These are phyloP conservation scores for Podosphaera aphanis DNA, from an alignment of 2,329 filamentous ascomycete genomes.

Conservation along the genomic window DNA sequence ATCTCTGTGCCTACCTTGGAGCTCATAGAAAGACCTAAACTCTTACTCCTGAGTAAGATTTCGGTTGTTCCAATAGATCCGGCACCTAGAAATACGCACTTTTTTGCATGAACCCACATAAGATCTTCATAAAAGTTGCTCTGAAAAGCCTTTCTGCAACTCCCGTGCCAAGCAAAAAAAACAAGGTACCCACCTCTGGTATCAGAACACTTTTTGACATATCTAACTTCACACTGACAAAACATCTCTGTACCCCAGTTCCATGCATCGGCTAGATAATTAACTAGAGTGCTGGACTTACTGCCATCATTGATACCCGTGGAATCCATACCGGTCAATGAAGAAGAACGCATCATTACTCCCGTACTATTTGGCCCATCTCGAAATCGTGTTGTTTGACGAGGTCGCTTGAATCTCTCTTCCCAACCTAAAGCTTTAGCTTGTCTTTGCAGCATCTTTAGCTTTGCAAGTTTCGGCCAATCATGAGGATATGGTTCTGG, in stretches of 20 bases:
- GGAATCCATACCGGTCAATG: conserved; percentile 35
- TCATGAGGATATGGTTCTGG: conserved; percentile 32
- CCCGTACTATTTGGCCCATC: conserved; percentile 38
- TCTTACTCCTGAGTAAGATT: conserved; percentile 35
- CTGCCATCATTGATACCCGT: conserved; percentile 45
- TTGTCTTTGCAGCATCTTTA: conserved; percentile 32
- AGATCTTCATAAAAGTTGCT: conserved; percentile 31
- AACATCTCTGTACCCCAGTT: conserved; percentile 52
- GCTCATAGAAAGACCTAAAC: conserved; percentile 33
- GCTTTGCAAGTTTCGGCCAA: conserved; percentile 33
- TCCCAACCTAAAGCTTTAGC: conserved; percentile 26
- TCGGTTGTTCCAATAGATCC: conserved; percentile 42
- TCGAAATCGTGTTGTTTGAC: conserved; percentile 38
- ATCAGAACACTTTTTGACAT: conserved; percentile 29
- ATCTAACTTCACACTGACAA: conserved; percentile 41
- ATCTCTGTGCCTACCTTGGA: conserved; percentile 32
- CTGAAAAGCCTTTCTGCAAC: conserved; percentile 30
- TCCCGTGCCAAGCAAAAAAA: conserved; percentile 40
- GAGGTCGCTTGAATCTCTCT: conserved; percentile 30
- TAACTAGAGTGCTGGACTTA: conserved; percentile 41
- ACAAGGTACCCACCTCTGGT: conserved; percentile 33
- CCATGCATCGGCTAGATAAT: conserved; percentile 46
- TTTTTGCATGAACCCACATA: conserved; percentile 43
- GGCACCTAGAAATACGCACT: conserved; percentile 42
- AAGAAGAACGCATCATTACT: conserved; percentile 36